Conservation (phyloP, 805 yeast genomes). For the Candida vartiovaarae region DNA sequence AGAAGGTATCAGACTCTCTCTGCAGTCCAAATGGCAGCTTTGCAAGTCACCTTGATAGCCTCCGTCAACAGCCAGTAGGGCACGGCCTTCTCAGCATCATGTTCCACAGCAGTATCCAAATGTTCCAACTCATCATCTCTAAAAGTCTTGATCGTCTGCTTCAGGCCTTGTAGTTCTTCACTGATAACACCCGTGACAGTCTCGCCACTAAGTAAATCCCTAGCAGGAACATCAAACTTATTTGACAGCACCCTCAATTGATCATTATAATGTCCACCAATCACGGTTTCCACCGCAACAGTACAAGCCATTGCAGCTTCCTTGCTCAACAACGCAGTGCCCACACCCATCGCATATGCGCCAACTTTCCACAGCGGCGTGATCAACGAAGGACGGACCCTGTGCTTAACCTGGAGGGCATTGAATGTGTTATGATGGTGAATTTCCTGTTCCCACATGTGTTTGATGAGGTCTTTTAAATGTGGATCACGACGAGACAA, state of each 20-base stretch:
- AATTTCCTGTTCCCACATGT: slow-evolving; percentile 98
- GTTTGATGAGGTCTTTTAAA: slow-evolving; percentile 71
- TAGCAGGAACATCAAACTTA: slow-evolving; percentile 45
- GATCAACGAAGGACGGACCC: slow-evolving; percentile 86
- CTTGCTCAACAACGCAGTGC: slow-evolving; percentile 79
- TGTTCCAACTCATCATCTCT: slow-evolving; percentile 96
- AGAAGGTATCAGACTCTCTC: slow-evolving; percentile 52
- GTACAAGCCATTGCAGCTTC: slow-evolving; percentile 99
- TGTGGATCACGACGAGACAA: slow-evolving; percentile 65
- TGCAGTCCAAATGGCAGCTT: slow-evolving; percentile 87
- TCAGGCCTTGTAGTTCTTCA: slow-evolving; percentile 52
- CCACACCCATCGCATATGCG: slow-evolving; percentile 79
- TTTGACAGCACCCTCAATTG: slow-evolving; percentile 74
- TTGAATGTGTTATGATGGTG: slow-evolving; percentile 87
- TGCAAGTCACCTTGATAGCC: slow-evolving; percentile 73
- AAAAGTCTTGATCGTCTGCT: slow-evolving; percentile 59
- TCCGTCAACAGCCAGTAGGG: slow-evolving; percentile 90
- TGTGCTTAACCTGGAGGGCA: slow-evolving; percentile 58
- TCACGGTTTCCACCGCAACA: slow-evolving; percentile 96
- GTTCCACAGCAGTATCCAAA: slow-evolving; percentile 83
- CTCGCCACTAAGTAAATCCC: slow-evolving; percentile 24
- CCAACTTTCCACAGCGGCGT: slow-evolving; percentile 94
- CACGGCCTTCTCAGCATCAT: slow-evolving; percentile 89
- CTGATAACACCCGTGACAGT: slow-evolving; percentile 27
- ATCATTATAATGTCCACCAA: slow-evolving; percentile 91